Conservation (phyloP, 1,139 yeast genomes). For the Pichia sp. region DNA sequence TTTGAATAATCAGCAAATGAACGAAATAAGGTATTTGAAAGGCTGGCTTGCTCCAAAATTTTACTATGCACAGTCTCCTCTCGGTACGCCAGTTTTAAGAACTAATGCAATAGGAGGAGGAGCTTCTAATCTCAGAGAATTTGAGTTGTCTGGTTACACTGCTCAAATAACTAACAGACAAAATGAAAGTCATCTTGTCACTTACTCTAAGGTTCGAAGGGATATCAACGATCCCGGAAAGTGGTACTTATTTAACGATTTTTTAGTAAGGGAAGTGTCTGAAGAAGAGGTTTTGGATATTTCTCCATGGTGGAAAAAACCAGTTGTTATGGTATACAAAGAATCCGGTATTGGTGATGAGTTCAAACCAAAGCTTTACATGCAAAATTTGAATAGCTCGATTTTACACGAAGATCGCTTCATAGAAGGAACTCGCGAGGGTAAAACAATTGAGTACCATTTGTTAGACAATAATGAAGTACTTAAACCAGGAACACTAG, state of each 20-base stretch:
- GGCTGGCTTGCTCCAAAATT: conserved; percentile 64
- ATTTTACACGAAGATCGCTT: conserved; percentile 74
- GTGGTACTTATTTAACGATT: conserved; percentile 92
- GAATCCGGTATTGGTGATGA: conserved; percentile 36
- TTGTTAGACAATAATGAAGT: conserved; percentile 64
- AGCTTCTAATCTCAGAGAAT: conserved; percentile 31
- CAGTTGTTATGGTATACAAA: conserved; percentile 69
- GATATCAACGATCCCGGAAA: conserved; percentile 28
- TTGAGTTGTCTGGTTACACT: conserved; percentile 64
- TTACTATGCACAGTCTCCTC: conserved; percentile 32
- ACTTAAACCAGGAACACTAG: conserved; percentile 67
- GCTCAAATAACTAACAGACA: conserved; percentile 62
- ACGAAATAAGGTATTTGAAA: conserved; percentile 38
- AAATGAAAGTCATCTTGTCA: conserved; percentile 56
- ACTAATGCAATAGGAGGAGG: conserved; percentile 32
- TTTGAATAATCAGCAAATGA: conserved; percentile 50
- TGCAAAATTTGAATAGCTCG: conserved; percentile 49
- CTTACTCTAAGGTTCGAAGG: conserved; percentile 36
- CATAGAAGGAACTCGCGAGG: conserved; percentile 64
- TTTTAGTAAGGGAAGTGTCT: conserved; percentile 73
- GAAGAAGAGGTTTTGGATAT: conserved; percentile 69
- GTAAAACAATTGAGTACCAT: conserved; percentile 57
- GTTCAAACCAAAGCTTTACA: conserved; percentile 42
- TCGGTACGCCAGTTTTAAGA: conserved; percentile 28
- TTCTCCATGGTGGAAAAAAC: conserved; percentile 75